Percentiles rank a stretch among this genome's conserved stretches.
Conservation (phyloP, 345 rosid species). For the Citrus sp. region DNA sequence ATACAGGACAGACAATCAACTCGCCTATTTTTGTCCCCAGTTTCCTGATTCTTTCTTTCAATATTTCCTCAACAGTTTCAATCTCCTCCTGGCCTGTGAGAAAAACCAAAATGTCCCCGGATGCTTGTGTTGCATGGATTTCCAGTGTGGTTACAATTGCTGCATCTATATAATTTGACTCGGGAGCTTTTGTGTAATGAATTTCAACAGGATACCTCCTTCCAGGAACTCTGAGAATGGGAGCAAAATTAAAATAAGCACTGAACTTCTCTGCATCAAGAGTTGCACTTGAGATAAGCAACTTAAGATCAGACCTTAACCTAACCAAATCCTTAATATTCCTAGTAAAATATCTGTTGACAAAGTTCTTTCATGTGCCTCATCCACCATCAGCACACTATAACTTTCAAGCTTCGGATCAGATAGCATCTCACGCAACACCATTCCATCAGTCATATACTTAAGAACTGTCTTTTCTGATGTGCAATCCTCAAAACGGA, state of each 20-base stretch:
- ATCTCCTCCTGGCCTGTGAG: slow-evolving; percentile 96
- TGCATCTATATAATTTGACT: slow-evolving; percentile 94
- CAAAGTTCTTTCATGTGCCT: slow-evolving; percentile 98
- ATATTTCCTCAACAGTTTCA: slow-evolving; percentile 86
- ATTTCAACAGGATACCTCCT: slow-evolving; percentile 93
- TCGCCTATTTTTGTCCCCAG: slow-evolving; percentile 92
- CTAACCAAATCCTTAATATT: slow-evolving; percentile 84
- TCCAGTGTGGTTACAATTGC: slow-evolving; percentile 87
- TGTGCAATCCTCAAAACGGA: slow-evolving; percentile 49
- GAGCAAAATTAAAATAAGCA: slow-evolving; percentile 90
- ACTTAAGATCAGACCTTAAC: slow-evolving; percentile 78
- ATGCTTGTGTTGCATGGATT: slow-evolving; percentile 70
- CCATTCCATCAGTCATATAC: slow-evolving; percentile 98
- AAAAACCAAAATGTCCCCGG: slow-evolving; percentile 91
- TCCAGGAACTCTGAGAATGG: slow-evolving; percentile 90
- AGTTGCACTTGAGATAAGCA: slow-evolving; percentile 94
- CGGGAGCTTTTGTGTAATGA: slow-evolving; percentile 90
- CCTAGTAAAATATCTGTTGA: slow-evolving; percentile 95
- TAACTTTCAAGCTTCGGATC: slow-evolving; percentile 88
- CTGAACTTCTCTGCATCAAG: slow-evolving; percentile 97
- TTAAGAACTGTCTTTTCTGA: slow-evolving; percentile 88
- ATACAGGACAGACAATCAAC: slow-evolving; percentile 90
- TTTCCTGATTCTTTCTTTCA: slow-evolving; percentile 84
- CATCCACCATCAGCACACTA: slow-evolving; percentile 94
- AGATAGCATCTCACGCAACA: slow-evolving; percentile 86